Evolutionary conservation across 106 monocot species (phyloP).

Genomic region (Gastrodia elata): DNA sequence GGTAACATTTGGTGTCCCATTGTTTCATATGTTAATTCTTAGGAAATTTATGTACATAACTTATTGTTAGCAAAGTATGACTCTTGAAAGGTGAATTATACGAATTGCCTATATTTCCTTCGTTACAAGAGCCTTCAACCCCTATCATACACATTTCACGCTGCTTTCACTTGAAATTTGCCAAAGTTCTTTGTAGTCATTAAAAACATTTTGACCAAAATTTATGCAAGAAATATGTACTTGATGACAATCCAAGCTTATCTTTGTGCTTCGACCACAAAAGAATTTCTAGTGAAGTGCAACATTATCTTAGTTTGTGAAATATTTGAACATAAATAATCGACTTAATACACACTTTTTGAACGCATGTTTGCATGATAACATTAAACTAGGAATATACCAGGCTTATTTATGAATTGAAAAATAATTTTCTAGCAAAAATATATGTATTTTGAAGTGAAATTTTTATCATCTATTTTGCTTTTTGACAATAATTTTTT

Average conservation of each 20-base stretch:
- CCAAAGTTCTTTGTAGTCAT: neutral
- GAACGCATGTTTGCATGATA: neutral
- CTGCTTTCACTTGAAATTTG: neutral
- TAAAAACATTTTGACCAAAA: neutral
- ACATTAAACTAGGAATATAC: no score
- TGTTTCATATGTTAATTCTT: neutral
- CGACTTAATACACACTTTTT: neutral
- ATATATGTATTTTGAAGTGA: no score
- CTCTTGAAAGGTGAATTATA: neutral
- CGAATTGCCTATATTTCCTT: neutral
- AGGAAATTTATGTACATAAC: neutral
- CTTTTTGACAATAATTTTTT: no score
- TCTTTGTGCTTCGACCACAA: neutral
- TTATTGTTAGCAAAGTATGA: neutral
- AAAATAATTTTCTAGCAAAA: neutral
- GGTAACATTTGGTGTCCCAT: neutral
- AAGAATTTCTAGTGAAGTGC: neutral
- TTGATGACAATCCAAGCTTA: neutral
- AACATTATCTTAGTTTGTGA: neutral
- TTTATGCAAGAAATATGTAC: neutral
- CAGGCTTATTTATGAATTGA: no score
- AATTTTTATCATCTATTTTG: no score
- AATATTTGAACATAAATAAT: neutral
- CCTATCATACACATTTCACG: neutral
- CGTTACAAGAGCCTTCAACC: neutral